Evolutionary conservation across 768 basidiomycete species (phyloP), one percentile per base, ranked within the genome.

Genomic region (Amanita subjunquillea): DNA sequence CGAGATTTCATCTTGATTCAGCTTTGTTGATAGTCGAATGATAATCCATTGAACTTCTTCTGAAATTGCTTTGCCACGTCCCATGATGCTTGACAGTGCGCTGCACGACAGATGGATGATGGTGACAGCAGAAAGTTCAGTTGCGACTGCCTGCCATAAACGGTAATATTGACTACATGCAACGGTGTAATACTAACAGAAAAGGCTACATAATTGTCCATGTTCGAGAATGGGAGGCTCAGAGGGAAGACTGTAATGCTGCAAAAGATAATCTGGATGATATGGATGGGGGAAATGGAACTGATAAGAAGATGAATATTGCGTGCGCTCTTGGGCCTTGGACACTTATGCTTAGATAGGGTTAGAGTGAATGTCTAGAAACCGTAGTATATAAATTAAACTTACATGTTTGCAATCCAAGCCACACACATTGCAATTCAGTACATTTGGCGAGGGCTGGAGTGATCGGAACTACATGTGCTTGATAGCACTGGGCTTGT

Each of bases 361-460:
- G 51, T n/a, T 57, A 54, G 23, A 50, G 45, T 27, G 58, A 53
- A 44, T 30, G 54, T 32, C 29, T 56, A 37, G 54, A 50, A 15
- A n/a, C 17, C n/a, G 17, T 4, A n/a, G n/a, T n/a, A 39, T 7
- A 51, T 25, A 30, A 22, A 51, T 20, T n/a, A 49, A 41, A 76
- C 80, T 47, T 60, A 86, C 89, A 67, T 89, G 63, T 63, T 91
- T 91, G 65, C 87, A 92, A 63, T 92, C 91, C 39, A 91, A 68
- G 3, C 89, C 90, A 57, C 89, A 91, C 0, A 88, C 89, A 58
- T 92, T 91, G 63, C 90, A 91, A 59, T 92, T 92, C 53, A 92
- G 66, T 68, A 91, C 89, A 57, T 92, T 89, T 67, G 17, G 76
- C 63, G 1, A n/a, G 76, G 72, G 13, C 70, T 60, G 15, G 83